Percentiles rank a stretch among this genome's conserved stretches.
Conservation (phyloP, 2,329 filamentous ascomycete species). For the Lachnellula subtilissima region DNA sequence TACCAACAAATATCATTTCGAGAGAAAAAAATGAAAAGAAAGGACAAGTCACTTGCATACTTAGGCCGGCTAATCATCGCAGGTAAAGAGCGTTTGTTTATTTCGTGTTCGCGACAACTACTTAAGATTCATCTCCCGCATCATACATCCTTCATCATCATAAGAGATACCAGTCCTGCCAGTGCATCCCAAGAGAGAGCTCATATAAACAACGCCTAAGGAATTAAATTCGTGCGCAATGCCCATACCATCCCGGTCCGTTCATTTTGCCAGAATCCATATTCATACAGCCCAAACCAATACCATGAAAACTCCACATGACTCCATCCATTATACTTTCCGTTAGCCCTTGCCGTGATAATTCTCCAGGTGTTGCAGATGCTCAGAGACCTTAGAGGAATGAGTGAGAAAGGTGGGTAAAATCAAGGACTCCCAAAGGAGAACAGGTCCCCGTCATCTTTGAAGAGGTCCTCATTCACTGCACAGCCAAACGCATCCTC, state of each 20-base stretch:
- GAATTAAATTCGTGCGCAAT: conserved; percentile 11
- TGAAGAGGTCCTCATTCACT: conserved; percentile 23
- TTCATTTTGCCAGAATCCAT: conserved; percentile 4
- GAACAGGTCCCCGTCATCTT: conserved; percentile 23
- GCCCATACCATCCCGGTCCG: background rate
- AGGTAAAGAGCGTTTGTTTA: background rate
- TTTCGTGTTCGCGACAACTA: conserved; percentile 1
- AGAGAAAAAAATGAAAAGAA: no score
- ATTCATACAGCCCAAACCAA: conserved; percentile 7
- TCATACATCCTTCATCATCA: conserved; percentile 5
- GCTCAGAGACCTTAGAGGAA: no score
- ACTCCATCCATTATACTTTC: background rate
- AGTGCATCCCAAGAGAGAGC: background rate
- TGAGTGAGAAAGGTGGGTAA: background rate
- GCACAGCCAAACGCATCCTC: conserved; percentile 24
- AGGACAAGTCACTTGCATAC: background rate
- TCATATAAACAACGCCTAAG: conserved; percentile 12
- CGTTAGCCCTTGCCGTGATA: background rate
- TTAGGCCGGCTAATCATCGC: background rate
- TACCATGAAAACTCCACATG: background rate
- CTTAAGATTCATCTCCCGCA: background rate
- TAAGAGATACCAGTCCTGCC: background rate
- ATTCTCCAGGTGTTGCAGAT: no score
- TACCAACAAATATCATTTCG: background rate
- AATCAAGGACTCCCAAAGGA: conserved; percentile 32